These are phyloP conservation scores for Blastocystis sp. DNA, from an alignment of 352 stramenopile genomes.

Conservation along the genomic window DNA sequence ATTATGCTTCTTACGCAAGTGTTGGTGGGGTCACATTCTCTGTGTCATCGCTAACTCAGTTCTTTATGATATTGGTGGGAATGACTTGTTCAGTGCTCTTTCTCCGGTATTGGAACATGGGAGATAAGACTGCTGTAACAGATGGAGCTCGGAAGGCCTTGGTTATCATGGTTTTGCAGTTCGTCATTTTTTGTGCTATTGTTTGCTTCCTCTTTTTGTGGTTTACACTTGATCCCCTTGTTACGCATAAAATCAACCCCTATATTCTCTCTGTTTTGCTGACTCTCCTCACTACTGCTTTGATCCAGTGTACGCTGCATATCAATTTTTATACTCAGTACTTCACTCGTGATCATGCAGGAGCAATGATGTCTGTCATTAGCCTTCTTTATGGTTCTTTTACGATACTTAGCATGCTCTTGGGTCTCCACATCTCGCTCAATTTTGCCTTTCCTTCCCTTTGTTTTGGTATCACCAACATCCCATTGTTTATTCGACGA, in stretches of 20 bases:
- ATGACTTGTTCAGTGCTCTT: background rate
- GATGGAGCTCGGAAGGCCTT: background rate
- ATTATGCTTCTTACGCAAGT: conserved; percentile 18
- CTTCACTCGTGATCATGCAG: conserved; percentile 23
- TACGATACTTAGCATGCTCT: background rate
- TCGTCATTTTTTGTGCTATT: background rate
- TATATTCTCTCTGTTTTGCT: background rate
- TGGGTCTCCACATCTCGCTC: background rate
- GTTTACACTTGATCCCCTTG: background rate
- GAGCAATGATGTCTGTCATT: background rate
- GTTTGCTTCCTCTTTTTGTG: background rate
- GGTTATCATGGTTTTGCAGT: background rate
- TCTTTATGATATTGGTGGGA: conserved; percentile 4
- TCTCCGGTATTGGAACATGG: background rate
- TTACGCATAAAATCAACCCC: background rate
- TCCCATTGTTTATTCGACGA: background rate
- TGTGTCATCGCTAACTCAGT: background rate
- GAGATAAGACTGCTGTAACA: background rate
- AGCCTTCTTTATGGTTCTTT: background rate
- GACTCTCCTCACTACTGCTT: background rate
- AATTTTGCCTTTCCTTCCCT: conserved; percentile 25
- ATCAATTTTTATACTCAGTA: conserved; percentile 9
- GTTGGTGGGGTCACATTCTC: background rate
- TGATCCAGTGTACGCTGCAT: background rate
- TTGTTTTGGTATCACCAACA: conserved; percentile 4